These are phyloP conservation scores for Pseudonitzschia delicatissima DNA, from an alignment of 108 stramenopile species.

Conservation along the genomic window DNA sequence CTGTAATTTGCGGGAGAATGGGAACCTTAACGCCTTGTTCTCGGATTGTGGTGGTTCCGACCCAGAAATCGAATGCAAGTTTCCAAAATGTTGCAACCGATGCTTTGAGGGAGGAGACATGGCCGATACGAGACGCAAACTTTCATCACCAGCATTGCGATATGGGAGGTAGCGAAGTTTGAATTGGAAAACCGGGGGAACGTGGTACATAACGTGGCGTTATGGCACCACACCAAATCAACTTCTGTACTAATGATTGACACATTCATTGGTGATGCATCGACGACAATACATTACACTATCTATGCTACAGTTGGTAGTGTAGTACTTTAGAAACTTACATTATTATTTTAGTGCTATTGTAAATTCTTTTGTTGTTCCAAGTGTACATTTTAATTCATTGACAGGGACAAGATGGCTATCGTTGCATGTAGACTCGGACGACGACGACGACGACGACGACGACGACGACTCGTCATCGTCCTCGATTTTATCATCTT, in stretches of 20 bases:
- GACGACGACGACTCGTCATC: not conserved
- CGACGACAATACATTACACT: too few species aligned
- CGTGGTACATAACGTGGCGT: not conserved
- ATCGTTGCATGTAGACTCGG: too few species aligned
- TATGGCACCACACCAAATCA: not conserved
- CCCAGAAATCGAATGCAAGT: conserved; percentile 42
- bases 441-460: not conserved
- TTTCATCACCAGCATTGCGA: not conserved
- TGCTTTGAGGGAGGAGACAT: conserved; percentile 34
- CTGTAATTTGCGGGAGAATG: conserved; percentile 25
- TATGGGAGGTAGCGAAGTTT: not conserved
- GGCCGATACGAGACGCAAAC: not conserved
- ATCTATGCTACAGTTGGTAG: too few species aligned
- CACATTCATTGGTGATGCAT: too few species aligned
- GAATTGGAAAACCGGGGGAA: not conserved
- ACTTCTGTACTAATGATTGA: too few species aligned
- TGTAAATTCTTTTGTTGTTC: conserved; percentile 29
- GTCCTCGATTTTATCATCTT: not conserved
- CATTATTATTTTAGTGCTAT: too few species aligned
- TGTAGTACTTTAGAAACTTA: too few species aligned
- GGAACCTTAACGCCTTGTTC: conserved; percentile 41
- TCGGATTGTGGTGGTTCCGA: conserved; percentile 38
- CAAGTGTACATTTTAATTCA: conserved; percentile 20
- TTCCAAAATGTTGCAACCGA: conserved; percentile 51
- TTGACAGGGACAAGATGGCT: not conserved